Evolutionary conservation across 208 protist genomes (phyloP).

Genomic region (Crithidia sp.): DNA sequence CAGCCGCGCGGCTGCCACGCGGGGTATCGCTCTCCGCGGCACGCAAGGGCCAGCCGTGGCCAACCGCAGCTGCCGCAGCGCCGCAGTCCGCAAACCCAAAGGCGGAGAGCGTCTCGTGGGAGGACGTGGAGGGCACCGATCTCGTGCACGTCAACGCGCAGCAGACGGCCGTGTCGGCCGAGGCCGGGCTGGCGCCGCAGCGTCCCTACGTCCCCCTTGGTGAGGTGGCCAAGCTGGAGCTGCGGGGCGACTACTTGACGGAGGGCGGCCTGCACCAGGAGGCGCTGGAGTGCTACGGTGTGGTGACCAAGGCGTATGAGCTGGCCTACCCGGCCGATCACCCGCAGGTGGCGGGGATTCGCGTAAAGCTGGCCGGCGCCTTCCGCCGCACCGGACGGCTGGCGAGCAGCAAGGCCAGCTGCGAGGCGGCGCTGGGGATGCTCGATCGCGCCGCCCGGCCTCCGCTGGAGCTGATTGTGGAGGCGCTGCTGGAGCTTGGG

Average conservation of each 20-base stretch:
- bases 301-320: slow-evolving; percentile 85
- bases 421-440: slow-evolving; percentile 64
- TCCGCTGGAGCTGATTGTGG: slow-evolving; percentile 82
- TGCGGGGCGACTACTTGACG: slow-evolving; percentile 86
- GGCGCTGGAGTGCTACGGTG: slow-evolving; percentile 88
- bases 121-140: slow-evolving; percentile 65
- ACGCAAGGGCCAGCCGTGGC: slow-evolving; percentile 16
- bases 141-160: slow-evolving; percentile 54
- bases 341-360: slow-evolving; percentile 69
- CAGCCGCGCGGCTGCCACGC: slow-evolving; percentile 52
- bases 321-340: slow-evolving; percentile 81
- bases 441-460: slow-evolving; percentile 60
- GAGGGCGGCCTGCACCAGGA: slow-evolving; percentile 87
- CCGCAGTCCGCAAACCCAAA: not conserved
- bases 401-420: slow-evolving; percentile 67
- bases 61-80: not conserved
- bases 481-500: slow-evolving; percentile 82
- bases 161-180: slow-evolving; percentile 1
- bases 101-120: slow-evolving; percentile 58
- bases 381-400: slow-evolving; percentile 80
- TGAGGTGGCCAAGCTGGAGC: slow-evolving; percentile 86
- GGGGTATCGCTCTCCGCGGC: slow-evolving; percentile 37
- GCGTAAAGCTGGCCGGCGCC: slow-evolving; percentile 76
- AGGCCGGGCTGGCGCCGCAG: slow-evolving; percentile 6
- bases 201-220: slow-evolving; percentile 81